Evolutionary conservation across 345 rosid species (phyloP).

Genomic region (Syzygium aromaticum): DNA sequence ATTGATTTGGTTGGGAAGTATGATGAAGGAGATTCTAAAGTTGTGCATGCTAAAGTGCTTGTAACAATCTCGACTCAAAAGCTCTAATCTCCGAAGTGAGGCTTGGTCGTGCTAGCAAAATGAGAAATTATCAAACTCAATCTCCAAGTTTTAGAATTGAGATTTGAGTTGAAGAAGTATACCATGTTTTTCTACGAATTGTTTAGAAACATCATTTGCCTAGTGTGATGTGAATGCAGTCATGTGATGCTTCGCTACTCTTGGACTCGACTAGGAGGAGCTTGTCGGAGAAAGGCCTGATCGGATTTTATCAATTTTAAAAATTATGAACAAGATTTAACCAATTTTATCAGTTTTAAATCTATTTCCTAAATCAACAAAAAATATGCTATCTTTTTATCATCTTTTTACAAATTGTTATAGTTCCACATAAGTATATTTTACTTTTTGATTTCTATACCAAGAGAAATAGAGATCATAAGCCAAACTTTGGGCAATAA

Average conservation of each 20-base stretch:
- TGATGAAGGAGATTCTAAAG: no score
- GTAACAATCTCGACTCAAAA: background rate
- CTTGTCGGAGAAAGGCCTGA: conserved; percentile 91
- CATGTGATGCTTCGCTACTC: conserved; percentile 93
- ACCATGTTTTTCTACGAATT: background rate
- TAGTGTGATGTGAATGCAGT: conserved; percentile 19
- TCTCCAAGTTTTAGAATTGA: background rate
- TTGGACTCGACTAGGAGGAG: conserved; percentile 91
- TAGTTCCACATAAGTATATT: no score
- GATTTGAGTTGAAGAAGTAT: background rate
- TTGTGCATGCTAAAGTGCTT: no score
- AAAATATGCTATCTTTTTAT: no score
- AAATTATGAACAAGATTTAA: no score
- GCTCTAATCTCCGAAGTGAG: background rate
- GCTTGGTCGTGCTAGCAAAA: background rate
- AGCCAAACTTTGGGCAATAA: no score
- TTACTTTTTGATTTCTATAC: no score
- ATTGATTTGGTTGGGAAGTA: no score
- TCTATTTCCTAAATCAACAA: no score
- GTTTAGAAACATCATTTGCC: background rate
- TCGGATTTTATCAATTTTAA: conserved; percentile 41
- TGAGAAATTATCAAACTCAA: background rate
- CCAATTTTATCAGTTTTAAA: no score
- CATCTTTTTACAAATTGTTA: no score
- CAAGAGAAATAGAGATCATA: no score